Evolutionary conservation across 208 protist genomes (phyloP).

Genomic region (Borovskyia barvae): DNA sequence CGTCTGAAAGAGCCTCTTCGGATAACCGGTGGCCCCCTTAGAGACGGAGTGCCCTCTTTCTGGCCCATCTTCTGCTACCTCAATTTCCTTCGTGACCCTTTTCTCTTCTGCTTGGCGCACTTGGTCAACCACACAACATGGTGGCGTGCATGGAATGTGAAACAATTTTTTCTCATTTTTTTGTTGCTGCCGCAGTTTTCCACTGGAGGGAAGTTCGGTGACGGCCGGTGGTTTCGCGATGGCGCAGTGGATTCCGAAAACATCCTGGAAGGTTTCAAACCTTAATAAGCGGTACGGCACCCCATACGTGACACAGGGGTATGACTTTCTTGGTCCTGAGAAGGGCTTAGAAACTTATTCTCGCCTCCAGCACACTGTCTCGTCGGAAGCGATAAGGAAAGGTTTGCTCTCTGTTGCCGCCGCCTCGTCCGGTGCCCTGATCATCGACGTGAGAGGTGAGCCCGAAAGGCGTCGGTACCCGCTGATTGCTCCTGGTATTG

Average conservation of each 20-base stretch:
- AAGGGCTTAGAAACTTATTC: conserved; percentile 35
- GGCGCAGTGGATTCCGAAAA: conserved; percentile 89
- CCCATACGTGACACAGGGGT: conserved; percentile 47
- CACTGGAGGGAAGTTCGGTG: background rate
- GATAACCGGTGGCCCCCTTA: no score
- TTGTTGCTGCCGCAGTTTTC: background rate
- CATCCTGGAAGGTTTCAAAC: conserved; percentile 83
- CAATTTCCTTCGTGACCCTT: no score
- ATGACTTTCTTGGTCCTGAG: conserved; percentile 16
- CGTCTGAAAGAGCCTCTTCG: no score
- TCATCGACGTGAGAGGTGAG: conserved; percentile 69
- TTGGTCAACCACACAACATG: no score
- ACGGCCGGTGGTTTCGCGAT: conserved; percentile 24
- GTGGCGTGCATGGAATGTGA: no score
- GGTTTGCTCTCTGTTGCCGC: background rate
- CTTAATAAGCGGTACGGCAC: conserved; percentile 85
- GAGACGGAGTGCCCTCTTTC: no score
- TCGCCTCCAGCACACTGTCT: conserved; percentile 5
- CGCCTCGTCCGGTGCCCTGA: conserved; percentile 20
- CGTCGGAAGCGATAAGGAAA: background rate
- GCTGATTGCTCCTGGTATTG: conserved; percentile 20
- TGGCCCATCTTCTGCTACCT: no score
- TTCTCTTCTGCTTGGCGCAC: no score
- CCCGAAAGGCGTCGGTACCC: conserved; percentile 34
- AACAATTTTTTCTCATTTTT: background rate